phyloP scores from a whole-genome alignment of 2,329 filamentous ascomycete species.

The Stachybotrys chartarum region DNA sequence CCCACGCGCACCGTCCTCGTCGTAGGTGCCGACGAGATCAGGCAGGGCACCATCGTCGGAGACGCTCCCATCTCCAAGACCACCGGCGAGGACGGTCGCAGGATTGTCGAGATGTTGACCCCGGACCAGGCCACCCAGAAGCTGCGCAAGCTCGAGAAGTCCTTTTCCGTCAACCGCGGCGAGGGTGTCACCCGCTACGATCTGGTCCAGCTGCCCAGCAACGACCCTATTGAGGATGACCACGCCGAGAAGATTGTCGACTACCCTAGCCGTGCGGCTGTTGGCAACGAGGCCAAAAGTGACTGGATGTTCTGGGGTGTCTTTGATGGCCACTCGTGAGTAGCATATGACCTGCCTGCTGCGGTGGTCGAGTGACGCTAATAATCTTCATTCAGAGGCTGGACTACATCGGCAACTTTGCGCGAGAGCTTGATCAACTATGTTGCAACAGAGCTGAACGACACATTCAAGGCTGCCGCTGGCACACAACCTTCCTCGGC shows the following conservation, averaged over 20 bases:
- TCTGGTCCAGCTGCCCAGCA: conserved; percentile 87
- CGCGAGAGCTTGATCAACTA: conserved; percentile 88
- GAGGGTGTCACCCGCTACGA: conserved; percentile 92
- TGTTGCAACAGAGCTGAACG: conserved; percentile 87
- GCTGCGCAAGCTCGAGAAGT: conserved; percentile 82
- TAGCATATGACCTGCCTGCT: background rate
- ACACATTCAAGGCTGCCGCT: conserved; percentile 71
- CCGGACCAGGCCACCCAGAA: conserved; percentile 90
- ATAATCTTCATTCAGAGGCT: conserved; percentile 55
- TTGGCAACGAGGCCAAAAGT: conserved; percentile 43
- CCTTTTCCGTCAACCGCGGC: conserved; percentile 81
- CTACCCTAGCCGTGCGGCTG: conserved; percentile 54
- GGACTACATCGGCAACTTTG: conserved; percentile 95
- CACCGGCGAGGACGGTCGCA: conserved; percentile 75
- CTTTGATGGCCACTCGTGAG: conserved; percentile 91
- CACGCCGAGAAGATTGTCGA: conserved; percentile 98
- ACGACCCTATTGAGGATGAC: conserved; percentile 97
- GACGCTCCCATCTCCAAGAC: conserved; percentile 85
- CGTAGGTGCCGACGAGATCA: conserved; percentile 84
- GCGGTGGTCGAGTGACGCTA: conserved; percentile 6
- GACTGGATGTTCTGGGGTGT: conserved; percentile 99
- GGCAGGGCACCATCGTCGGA: conserved; percentile 77
- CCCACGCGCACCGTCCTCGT: conserved; percentile 67
- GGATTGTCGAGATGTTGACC: conserved; percentile 91
- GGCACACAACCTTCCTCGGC: conserved; percentile 64